Conservation (phyloP, 306 rosid genomes). For the Boehmeria nivea region DNA sequence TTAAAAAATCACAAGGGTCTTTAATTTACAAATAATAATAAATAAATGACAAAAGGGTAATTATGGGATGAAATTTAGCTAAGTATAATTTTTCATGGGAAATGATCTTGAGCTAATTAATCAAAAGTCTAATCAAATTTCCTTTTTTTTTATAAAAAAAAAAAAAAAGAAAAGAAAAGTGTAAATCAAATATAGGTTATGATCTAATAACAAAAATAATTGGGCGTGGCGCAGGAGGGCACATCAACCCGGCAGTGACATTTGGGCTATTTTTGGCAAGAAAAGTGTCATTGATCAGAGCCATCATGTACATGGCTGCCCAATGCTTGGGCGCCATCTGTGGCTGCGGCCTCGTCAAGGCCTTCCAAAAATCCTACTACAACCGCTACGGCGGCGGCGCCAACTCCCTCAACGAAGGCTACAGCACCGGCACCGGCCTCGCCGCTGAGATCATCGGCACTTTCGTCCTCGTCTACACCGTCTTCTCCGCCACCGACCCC, state of each 20-base stretch:
- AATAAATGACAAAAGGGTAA: too few relatives aligned
- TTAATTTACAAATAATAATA: too few relatives aligned
- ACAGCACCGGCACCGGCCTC: slow-evolving; percentile 34
- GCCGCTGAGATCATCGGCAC: slow-evolving; percentile 47
- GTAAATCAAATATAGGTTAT: not conserved
- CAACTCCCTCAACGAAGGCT: slow-evolving; percentile 23
- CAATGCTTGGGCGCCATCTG: slow-evolving; percentile 45
- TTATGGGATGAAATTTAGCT: too few relatives aligned
- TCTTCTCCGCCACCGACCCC: slow-evolving; percentile 50
- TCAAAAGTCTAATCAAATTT: too few relatives aligned
- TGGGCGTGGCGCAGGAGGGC: slow-evolving; percentile 42
- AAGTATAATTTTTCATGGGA: too few relatives aligned
- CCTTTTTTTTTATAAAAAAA: too few relatives aligned
- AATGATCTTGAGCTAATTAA: too few relatives aligned
- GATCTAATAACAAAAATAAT: not conserved
- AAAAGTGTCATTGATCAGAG: slow-evolving; percentile 36
- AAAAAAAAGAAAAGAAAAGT: too few relatives aligned
- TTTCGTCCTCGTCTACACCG: slow-evolving; percentile 46
- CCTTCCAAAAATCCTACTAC: slow-evolving; percentile 27
- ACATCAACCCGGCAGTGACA: slow-evolving; percentile 48
- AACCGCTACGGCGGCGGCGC: slow-evolving; percentile 41
- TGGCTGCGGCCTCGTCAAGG: slow-evolving; percentile 40
- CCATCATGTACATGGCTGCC: slow-evolving; percentile 34
- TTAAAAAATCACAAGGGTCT: too few relatives aligned
- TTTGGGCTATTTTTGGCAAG: slow-evolving; percentile 40